Percentiles rank a stretch among this genome's conserved stretches.
Conservation (phyloP, 2,329 filamentous ascomycete species). For the Metarhizium rileyi region DNA sequence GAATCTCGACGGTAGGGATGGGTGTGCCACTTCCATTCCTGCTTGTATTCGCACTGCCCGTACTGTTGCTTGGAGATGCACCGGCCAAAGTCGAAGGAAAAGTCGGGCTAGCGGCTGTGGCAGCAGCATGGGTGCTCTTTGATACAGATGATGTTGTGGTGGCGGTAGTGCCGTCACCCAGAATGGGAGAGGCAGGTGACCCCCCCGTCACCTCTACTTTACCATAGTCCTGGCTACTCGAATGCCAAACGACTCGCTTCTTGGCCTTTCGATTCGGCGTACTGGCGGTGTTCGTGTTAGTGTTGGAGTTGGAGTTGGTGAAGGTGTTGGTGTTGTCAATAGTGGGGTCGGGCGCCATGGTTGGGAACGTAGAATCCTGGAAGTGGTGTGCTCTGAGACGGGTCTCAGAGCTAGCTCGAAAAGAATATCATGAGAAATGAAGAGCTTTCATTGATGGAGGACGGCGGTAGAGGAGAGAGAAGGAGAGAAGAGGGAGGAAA, state of each 20-base stretch:
- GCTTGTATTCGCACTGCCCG: not conserved
- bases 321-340: slow-evolving; percentile 16
- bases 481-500: not conserved
- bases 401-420: slow-evolving; percentile 11
- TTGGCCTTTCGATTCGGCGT: slow-evolving; percentile 27
- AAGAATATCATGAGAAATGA: slow-evolving; percentile 5
- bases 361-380: slow-evolving; percentile 10
- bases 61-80: not conserved
- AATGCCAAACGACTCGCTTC: slow-evolving; percentile 30
- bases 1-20: not conserved
- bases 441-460: not conserved
- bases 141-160: slow-evolving; percentile 10
- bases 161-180: slow-evolving; percentile 10
- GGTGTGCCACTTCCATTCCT: not conserved
- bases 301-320: slow-evolving; percentile 10
- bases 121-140: not conserved
- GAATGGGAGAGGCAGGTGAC: slow-evolving; percentile 3
- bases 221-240: slow-evolving; percentile 15
- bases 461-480: not conserved
- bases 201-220: slow-evolving; percentile 10
- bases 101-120: not conserved
- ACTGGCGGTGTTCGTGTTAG: slow-evolving; percentile 10
- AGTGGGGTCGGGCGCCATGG: slow-evolving; percentile 14
- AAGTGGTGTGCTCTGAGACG: slow-evolving; percentile 14
- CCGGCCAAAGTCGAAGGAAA: not conserved